A percentile compares a stretch with the other conserved stretches of the same genome.
Conservation (phyloP, 2,329 filamentous ascomycete species). For the Emergomyces pasteurianus region DNA sequence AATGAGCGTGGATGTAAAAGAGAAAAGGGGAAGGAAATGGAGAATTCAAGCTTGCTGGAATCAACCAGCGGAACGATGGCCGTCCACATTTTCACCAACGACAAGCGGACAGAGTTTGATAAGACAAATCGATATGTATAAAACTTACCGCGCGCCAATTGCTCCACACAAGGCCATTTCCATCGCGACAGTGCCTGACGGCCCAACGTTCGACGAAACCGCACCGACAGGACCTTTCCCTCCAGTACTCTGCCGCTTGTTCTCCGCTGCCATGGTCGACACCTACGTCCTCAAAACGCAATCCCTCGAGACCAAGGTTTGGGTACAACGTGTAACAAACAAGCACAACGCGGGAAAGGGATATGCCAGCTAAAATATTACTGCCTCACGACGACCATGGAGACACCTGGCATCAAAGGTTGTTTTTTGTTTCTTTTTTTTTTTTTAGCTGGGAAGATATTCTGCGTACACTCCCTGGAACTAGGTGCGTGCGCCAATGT, state of each 20-base stretch:
- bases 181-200: constrained; percentile 36
- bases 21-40: not conserved
- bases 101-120: not conserved
- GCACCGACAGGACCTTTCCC: constrained; percentile 38
- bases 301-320: not conserved
- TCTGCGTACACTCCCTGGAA: not conserved
- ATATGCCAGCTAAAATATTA: not conserved
- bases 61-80: not conserved
- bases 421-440: no score
- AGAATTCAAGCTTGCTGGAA: not conserved
- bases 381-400: not conserved
- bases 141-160: constrained; percentile 48
- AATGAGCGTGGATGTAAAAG: not conserved
- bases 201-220: constrained; percentile 24
- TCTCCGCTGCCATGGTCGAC: constrained; percentile 34
- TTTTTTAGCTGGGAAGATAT: not conserved
- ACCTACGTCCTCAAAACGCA: not conserved
- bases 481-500: not conserved
- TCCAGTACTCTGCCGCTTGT: constrained; percentile 44
- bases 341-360: not conserved
- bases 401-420: not conserved
- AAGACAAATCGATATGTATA: not conserved
- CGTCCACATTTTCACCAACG: not conserved
- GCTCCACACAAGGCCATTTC: constrained; percentile 47
- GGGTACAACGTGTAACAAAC: not conserved